Conservation (phyloP, 1,284 basidiomycete species). For the Austroboletus niveus region DNA sequence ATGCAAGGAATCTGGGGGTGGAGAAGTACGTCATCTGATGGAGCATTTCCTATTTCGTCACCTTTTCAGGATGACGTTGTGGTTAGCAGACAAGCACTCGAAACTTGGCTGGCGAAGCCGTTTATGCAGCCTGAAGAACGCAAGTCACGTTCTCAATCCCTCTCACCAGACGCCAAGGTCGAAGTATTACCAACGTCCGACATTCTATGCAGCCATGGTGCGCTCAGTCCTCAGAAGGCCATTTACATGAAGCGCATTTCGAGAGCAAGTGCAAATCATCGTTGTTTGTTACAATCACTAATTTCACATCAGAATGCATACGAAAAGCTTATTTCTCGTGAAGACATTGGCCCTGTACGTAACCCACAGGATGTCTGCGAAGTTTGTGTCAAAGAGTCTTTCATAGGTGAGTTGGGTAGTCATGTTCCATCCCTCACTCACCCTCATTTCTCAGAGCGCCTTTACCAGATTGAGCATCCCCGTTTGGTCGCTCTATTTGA, state of each 20-base stretch:
- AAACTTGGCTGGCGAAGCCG: constrained; percentile 55
- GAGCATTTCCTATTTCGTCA: constrained; percentile 9
- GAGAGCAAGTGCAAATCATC: constrained; percentile 27
- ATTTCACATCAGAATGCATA: constrained; percentile 44
- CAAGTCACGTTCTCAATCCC: constrained; percentile 22
- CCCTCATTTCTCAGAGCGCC: constrained; percentile 46
- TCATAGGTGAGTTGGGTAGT: constrained; percentile 47
- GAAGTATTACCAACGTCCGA: constrained; percentile 31
- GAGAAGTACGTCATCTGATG: constrained; percentile 6
- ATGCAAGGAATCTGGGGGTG: constrained; percentile 6
- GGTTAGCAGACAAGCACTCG: constrained; percentile 56
- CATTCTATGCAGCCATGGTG: constrained; percentile 60
- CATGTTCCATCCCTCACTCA: constrained; percentile 2
- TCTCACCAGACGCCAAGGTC: constrained; percentile 11
- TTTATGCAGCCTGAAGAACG: constrained; percentile 23
- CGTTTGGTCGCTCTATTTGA: constrained; percentile 57
- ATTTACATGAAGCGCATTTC: constrained; percentile 65
- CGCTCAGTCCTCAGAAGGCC: constrained; percentile 55
- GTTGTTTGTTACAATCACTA: not conserved
- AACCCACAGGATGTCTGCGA: constrained; percentile 56
- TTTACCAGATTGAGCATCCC: constrained; percentile 68
- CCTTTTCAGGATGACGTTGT: constrained; percentile 51
- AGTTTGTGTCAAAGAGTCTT: constrained; percentile 55
- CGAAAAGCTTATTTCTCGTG: constrained; percentile 42
- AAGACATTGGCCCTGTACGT: constrained; percentile 47